phyloP scores from a whole-genome alignment of 495 filamentous ascomycete genomes.

The Aspergillus biplanus region DNA sequence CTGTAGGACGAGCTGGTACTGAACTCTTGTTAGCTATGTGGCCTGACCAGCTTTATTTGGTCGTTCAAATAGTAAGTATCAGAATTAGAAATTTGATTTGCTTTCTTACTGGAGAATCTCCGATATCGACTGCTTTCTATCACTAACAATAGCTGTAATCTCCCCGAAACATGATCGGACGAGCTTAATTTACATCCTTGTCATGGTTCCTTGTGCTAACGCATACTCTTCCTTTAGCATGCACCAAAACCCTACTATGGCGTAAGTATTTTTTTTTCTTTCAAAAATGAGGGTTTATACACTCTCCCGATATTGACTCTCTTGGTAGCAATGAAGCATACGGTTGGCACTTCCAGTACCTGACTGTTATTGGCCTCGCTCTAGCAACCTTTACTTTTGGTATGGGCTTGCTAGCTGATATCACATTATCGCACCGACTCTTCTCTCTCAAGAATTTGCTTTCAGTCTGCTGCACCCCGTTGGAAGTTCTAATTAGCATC shows the following conservation, averaged over 20 bases:
- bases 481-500: conserved; percentile 81
- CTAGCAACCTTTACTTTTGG: conserved; percentile 71
- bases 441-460: conserved; percentile 77
- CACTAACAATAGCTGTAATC: too few species aligned
- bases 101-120: too few species aligned
- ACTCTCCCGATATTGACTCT: conserved; percentile 24
- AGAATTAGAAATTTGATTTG: not conserved
- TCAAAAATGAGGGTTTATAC: not conserved
- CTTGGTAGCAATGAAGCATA: conserved; percentile 63
- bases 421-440: conserved; percentile 64
- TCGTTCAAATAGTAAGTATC: conserved; percentile 65
- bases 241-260: conserved; percentile 48
- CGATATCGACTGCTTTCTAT: too few species aligned
- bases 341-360: conserved; percentile 83
- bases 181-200: not conserved
- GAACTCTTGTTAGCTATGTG: conserved; percentile 42
- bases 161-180: not conserved
- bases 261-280: conserved; percentile 35
- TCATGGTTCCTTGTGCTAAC: not conserved
- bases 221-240: conserved; percentile 31
- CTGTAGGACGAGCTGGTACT: conserved; percentile 28
- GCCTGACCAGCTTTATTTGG: conserved; percentile 68
- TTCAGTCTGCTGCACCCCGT: conserved; percentile 71
- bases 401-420: conserved; percentile 73
- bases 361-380: conserved; percentile 80